phyloP scores from a whole-genome alignment of 495 filamentous ascomycete species.

The Penicillium maclennaniae region DNA sequence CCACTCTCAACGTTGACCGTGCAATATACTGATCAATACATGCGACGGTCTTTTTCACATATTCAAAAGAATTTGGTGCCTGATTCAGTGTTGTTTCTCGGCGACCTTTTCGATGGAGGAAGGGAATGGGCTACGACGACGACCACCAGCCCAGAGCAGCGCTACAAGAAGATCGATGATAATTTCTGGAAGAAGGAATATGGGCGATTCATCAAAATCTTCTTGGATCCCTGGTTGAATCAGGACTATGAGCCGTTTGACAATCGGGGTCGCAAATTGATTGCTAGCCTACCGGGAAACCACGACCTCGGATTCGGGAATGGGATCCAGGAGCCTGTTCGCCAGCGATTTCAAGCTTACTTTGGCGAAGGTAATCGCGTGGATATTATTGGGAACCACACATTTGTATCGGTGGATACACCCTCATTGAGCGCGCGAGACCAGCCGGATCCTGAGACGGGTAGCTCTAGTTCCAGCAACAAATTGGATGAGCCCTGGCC shows the following conservation, averaged over 20 bases:
- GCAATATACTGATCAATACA: conserved; percentile 81
- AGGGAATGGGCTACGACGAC: conserved; percentile 82
- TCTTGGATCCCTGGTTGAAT: conserved; percentile 59
- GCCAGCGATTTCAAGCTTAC: conserved; percentile 78
- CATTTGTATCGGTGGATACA: conserved; percentile 85
- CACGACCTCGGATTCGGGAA: conserved; percentile 94
- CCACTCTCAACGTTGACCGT: conserved; percentile 75
- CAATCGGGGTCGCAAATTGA: conserved; percentile 55
- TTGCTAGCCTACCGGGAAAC: conserved; percentile 85
- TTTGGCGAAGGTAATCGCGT: conserved; percentile 88
- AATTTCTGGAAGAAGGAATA: conserved; percentile 83
- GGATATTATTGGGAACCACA: conserved; percentile 91
- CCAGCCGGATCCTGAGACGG: conserved; percentile 46
- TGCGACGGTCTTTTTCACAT: conserved; percentile 70
- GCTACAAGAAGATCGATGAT: conserved; percentile 71
- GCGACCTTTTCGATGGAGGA: conserved; percentile 94
- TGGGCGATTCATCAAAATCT: conserved; percentile 72
- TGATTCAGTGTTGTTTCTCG: conserved; percentile 83
- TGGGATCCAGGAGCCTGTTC: conserved; percentile 72
- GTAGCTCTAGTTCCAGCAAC: conserved; percentile 38
- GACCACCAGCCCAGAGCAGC: conserved; percentile 62
- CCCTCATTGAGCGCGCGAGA: conserved; percentile 77
- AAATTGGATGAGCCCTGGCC: conserved; percentile 41
- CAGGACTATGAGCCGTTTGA: conserved; percentile 35
- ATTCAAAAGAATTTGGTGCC: conserved; percentile 69